Percentiles rank a stretch among this genome's conserved stretches.
These are phyloP conservation scores for Allium sativum DNA, from an alignment of 106 monocot genomes.

Conservation along the genomic window DNA sequence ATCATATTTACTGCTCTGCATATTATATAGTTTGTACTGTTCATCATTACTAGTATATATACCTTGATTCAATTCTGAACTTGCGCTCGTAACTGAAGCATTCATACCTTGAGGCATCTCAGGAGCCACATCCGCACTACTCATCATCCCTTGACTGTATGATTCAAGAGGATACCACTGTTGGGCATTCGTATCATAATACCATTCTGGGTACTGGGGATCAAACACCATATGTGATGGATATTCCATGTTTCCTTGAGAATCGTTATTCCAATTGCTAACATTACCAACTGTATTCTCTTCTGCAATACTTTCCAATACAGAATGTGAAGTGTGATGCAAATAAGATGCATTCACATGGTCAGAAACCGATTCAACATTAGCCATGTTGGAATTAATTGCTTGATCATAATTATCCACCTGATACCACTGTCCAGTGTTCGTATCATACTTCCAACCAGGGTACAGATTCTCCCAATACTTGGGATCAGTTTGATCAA, in stretches of 20 bases:
- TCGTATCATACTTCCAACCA: conserved; percentile 77
- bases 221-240: conserved; percentile 93
- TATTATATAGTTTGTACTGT: conserved; percentile 4
- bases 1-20: conserved; percentile 12
- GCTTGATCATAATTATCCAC: conserved; percentile 33
- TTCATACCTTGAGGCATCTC: conserved; percentile 12
- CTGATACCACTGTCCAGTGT: conserved; percentile 58
- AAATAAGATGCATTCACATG: conserved; percentile 31
- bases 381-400: conserved; percentile 12
- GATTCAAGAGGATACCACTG: conserved; percentile 81
- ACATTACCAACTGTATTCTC: conserved; percentile 16
- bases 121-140: conserved; percentile 13
- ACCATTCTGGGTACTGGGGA: conserved; percentile 90
- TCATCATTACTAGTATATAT: conserved; percentile 8
- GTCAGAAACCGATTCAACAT: conserved; percentile 5
- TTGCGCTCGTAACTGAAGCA: conserved; percentile 13
- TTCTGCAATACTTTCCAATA: conserved; percentile 45
- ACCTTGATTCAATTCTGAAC: conserved; percentile 4
- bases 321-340: conserved; percentile 36
- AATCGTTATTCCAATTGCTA: conserved; percentile 28
- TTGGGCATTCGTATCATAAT: conserved; percentile 76
- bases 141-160: conserved; percentile 35
- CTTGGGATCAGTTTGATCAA: conserved; percentile 28
- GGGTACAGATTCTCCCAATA: conserved; percentile 86
- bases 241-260: conserved; percentile 36